A percentile compares a stretch with the other conserved stretches of the same genome.
Evolutionary conservation across 495 filamentous ascomycete species (phyloP).

Genomic region (Durotheca rogersii): DNA sequence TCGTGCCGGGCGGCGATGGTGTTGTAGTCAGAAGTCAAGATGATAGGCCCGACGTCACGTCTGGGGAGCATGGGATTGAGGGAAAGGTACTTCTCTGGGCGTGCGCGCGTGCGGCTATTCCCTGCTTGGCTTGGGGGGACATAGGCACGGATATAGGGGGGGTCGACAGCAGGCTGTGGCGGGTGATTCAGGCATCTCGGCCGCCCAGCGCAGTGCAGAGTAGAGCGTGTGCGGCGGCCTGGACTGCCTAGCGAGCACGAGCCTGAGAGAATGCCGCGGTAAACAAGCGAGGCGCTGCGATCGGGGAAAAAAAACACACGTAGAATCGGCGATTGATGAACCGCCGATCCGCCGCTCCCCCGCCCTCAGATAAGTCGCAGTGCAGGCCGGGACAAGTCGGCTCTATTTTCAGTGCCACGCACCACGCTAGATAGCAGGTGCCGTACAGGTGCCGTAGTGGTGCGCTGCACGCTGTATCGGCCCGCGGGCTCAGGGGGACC

Average conservation of each 20-base stretch:
- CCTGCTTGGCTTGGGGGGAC: no score
- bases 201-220: background rate
- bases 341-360: slow-evolving; percentile 7
- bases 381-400: background rate
- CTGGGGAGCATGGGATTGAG: slow-evolving; percentile 13
- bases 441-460: slow-evolving; percentile 5
- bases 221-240: background rate
- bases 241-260: background rate
- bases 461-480: slow-evolving; percentile 5
- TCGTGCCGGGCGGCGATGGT: no score
- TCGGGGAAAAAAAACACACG: background rate
- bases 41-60: slow-evolving; percentile 13
- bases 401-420: background rate
- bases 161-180: no score
- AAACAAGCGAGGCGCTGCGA: background rate
- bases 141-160: no score
- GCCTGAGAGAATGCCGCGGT: slow-evolving; percentile 19
- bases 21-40: background rate
- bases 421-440: no score
- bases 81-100: background rate
- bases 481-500: slow-evolving; percentile 10
- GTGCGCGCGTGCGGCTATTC: background rate
- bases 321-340: slow-evolving; percentile 16
- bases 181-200: background rate
- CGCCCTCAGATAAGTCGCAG: no score